Base-by-base conservation (phyloP, 2,329 filamentous ascomycete genomes). In the Zymoseptoria passerinii region DNA sequence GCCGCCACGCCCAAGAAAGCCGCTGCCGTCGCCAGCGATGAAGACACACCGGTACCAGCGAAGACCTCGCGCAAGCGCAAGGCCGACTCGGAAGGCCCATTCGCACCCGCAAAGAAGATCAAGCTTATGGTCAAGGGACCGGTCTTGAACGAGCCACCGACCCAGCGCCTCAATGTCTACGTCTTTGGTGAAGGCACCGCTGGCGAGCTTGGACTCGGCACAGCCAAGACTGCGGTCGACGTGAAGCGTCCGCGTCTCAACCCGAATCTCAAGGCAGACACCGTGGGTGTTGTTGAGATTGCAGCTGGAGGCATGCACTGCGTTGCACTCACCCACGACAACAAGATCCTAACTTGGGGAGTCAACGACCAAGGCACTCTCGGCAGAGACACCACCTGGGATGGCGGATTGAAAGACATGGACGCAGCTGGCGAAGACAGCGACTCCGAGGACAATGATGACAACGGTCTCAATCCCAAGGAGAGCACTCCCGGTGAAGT, bases 361-460 rank as follows among this genome's bases (percentile, higher is more conserved):
- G 89, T 94, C 66, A 94, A 94, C 70, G 90, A 95, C 69, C 85
- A 91, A 69, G 87, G 88, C 62, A 88, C 90, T 8, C 80, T 95
- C 44, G 90, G 90, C 49, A 81, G 90, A 69, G 82, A 89, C 69
- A 92, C 88, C 2, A 76, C 76, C 10, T 87, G 85, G 80, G 82
- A 86, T 1, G 86, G 86, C 53, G 84, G 83, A 55, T 73, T 80
- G 67, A 77, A 76, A 63, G 79, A 82, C 58, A 75, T 81, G 53
- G 77, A 78, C 48, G 76, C 74, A 10, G 72, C 80, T 59, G 81
- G 84, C 56, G 82, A 83, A 19, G 81, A 80, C 8, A 79, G 77
- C n/a, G 78, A 79, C 50, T 79, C 80, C 28, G 66, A 82, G 57
- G 80, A 78, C 8, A 77, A 78, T 52, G 79, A 81, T 13, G 83